Base-by-base conservation (phyloP, 2,329 filamentous ascomycete genomes). In the Lachnum nothofagi region DNA sequence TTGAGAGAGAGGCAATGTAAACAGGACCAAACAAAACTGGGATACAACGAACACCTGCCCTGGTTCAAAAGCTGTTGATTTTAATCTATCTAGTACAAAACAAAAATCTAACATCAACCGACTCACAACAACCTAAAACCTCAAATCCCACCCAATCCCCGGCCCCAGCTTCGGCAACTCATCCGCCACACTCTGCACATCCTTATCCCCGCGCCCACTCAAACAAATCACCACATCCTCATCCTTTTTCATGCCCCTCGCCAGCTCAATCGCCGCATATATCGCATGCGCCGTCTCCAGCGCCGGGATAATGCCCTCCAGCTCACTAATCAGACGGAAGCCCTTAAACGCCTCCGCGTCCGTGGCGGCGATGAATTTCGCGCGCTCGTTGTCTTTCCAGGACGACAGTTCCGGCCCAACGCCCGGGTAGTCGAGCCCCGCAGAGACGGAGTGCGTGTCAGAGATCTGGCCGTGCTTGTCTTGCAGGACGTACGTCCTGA, bases 121-220 rank as follows among this genome's bases (percentile, higher is more conserved):
- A 6, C 25, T 29, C 25, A 29, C 25, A 29, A 6, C 7, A 6
- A n/a, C 20, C 8, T 74, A 82, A 60, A 85, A 85, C 27, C 81
- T 73, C 60, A 85, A 65, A 59, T 85, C 80, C 81, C 81, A 85
- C 50, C 79, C 89, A 69, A 98, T 97, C 74, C 86, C 76, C 6
- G 93, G 93, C 0, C 93, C 91, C 54, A 98, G 69, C 59, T 78
- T 86, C 16, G 91, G 91, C 65, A 98, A 72, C 71, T 95, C 89
- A 65, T 98, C 93, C 0, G 93, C 93, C 44, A 98, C 91, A 63
- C 88, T 95, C 79, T 98, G 91, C 51, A 98, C 93, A 65, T 98
- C 93, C 81, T 98, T 98, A 71, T 98, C 93, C 55, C 93, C 93
- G 60, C 93, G 78, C 7, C 93, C 93, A 65, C 87, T 94, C 33